Percentiles rank a stretch among this genome's conserved stretches.
These are phyloP conservation scores for Coriaria nepalensis DNA, from an alignment of 306 rosid genomes.

Conservation along the genomic window DNA sequence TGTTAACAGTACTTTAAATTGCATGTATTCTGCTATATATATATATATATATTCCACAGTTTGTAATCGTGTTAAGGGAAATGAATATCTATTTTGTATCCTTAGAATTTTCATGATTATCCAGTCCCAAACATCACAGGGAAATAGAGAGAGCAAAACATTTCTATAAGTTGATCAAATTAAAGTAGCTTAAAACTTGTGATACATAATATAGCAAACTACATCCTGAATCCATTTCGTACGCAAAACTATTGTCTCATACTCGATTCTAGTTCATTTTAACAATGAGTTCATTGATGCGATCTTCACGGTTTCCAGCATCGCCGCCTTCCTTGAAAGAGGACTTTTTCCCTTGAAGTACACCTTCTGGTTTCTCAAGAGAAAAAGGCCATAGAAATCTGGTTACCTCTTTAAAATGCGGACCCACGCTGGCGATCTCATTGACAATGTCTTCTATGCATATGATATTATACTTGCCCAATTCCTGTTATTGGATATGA, in stretches of 20 bases:
- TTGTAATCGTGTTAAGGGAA: no score
- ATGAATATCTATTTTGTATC: no score
- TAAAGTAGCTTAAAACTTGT: no score
- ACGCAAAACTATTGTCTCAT: background rate
- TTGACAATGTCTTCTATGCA: conserved; percentile 87
- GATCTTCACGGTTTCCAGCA: conserved; percentile 62
- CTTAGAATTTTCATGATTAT: no score
- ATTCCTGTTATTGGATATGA: conserved; percentile 26
- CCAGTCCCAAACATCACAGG: no score
- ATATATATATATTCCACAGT: no score
- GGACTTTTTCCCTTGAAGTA: conserved; percentile 48
- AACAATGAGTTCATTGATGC: conserved; percentile 53
- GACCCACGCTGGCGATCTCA: conserved; percentile 58
- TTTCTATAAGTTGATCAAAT: no score
- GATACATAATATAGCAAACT: no score
- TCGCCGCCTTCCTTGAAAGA: conserved; percentile 66
- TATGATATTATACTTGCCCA: conserved; percentile 49
- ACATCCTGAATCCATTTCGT: no score
- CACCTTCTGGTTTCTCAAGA: conserved; percentile 56
- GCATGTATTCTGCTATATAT: no score
- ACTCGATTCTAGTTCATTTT: conserved; percentile 52
- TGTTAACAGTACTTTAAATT: no score
- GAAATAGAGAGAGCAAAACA: no score
- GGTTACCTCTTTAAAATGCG: conserved; percentile 64
- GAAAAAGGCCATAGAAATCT: conserved; percentile 60